Evolutionary conservation across 1,284 basidiomycete species (phyloP), one percentile per base, ranked within the genome.

Genomic region (Naganishia sp.): DNA sequence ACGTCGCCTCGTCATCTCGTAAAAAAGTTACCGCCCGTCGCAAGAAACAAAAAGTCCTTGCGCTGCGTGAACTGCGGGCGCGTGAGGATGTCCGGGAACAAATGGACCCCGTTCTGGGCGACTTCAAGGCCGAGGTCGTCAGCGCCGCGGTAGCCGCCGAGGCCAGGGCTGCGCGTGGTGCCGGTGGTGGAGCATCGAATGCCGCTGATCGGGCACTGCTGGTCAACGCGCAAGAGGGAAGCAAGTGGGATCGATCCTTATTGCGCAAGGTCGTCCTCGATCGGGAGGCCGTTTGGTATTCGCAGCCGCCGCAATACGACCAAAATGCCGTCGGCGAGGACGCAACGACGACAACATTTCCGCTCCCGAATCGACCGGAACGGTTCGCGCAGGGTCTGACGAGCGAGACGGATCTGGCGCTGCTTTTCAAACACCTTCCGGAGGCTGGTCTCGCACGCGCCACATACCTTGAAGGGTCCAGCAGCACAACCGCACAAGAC

Each of bases 361-460:
- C 68, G 15, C 48, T 63, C 11, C 25, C 64, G 21, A 36, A 60
- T 15, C 68, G 70, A 52, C 78, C 78, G 0, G 43, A 68, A 43
- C 54, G 70, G 52, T 72, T 76, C 63, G 59, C 77, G 13, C 74
- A 75, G 6, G 75, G 75, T 4, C 50, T 80, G n/a, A 56, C 67
- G 4, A 61, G 67, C 16, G 11, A 23, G 15, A 69, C 70, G 1
- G 79, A 80, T 67, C 66, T 69, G 11, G 65, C 72, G 21, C 65
- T 79, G 18, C 59, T 80, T 6, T 77, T 80, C 56, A 74, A 75
- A 11, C 74, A 76, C 10, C 45, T 79, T n/a, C 79, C 79, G 0
- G 70, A 75, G 31, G 74, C 73, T 6, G 70, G 72, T 2, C 65
- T 75, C 9, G 72, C 72, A 28, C 59, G 59, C 15, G 59, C 59